Percentiles rank a stretch among this genome's conserved stretches.
Evolutionary conservation across 371 early-diverging fungal genomes (phyloP).

Genomic region (Umbelopsis sp.): DNA sequence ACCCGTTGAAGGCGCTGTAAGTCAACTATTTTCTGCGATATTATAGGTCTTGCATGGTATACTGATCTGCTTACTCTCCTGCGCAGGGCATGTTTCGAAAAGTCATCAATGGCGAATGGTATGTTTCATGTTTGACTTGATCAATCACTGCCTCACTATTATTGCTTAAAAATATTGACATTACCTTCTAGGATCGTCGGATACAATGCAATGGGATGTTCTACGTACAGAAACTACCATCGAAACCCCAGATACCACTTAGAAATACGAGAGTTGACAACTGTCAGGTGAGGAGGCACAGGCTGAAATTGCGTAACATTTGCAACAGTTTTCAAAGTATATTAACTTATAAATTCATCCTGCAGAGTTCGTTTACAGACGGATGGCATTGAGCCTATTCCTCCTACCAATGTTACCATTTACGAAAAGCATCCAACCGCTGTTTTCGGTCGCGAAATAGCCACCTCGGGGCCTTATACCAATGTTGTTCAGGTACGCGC

Average conservation of each 20-base stretch:
- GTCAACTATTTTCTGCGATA: constrained; percentile 5
- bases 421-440: constrained; percentile 65
- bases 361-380: constrained; percentile 73
- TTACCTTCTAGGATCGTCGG: constrained; percentile 48
- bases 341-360: not conserved
- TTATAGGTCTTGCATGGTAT: too few species aligned
- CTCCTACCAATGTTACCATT: constrained; percentile 73
- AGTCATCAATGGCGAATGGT: constrained; percentile 69
- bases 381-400: constrained; percentile 62
- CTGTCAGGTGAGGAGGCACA: constrained; percentile 57
- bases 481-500: constrained; percentile 65
- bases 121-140: not conserved
- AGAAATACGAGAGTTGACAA: constrained; percentile 62
- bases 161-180: not conserved
- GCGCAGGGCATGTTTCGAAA: constrained; percentile 73
- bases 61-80: constrained; percentile 2
- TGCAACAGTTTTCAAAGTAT: not conserved
- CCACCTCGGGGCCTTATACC: constrained; percentile 76
- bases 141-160: too few species aligned
- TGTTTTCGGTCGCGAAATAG: constrained; percentile 62
- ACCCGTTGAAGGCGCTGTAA: constrained; percentile 81
- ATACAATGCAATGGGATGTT: constrained; percentile 70
- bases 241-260: constrained; percentile 73
- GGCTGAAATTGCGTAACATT: not conserved
- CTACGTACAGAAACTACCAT: constrained; percentile 61